Conservation (phyloP, 2,329 filamentous ascomycete genomes). For the Fusarium acutatum region DNA sequence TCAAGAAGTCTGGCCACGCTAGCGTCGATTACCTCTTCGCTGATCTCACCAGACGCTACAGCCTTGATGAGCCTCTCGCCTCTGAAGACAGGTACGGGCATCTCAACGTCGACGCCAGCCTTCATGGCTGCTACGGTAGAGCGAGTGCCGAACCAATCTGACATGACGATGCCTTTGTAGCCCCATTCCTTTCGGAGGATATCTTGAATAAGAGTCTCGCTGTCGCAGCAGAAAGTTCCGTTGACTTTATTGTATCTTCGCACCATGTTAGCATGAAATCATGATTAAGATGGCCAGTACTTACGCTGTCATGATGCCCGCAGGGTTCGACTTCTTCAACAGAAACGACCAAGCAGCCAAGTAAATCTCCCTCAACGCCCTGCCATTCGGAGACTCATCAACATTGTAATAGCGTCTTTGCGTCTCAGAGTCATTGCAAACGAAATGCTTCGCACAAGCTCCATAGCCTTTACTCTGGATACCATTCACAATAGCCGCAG, state of each 20-base stretch:
- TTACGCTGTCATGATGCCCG: slow-evolving; percentile 28
- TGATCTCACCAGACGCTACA: not conserved
- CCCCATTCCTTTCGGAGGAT: slow-evolving; percentile 25
- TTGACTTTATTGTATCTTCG: slow-evolving; percentile 31
- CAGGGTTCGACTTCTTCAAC: slow-evolving; percentile 6
- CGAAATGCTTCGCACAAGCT: slow-evolving; percentile 22
- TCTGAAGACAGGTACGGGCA: slow-evolving; percentile 25
- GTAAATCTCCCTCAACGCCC: slow-evolving; percentile 25
- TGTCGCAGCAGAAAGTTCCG: slow-evolving; percentile 12
- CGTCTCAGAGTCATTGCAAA: slow-evolving; percentile 29
- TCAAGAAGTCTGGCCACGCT: not conserved
- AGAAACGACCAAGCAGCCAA: slow-evolving; percentile 27
- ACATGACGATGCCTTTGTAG: slow-evolving; percentile 22
- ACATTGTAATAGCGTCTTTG: slow-evolving; percentile 23
- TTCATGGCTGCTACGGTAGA: not conserved
- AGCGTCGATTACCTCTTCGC: not conserved
- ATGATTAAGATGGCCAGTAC: no score
- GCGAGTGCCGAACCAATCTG: slow-evolving; percentile 33
- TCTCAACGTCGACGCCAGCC: slow-evolving; percentile 26
- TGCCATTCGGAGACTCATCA: not conserved
- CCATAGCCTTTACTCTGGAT: slow-evolving; percentile 13
- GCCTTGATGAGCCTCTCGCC: slow-evolving; percentile 10
- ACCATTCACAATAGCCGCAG: slow-evolving; percentile 24
- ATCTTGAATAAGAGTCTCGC: not conserved
- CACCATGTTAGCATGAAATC: accelerated